Base-by-base conservation (phyloP, 768 basidiomycete genomes). In the Stropharia rugosoannulata region DNA sequence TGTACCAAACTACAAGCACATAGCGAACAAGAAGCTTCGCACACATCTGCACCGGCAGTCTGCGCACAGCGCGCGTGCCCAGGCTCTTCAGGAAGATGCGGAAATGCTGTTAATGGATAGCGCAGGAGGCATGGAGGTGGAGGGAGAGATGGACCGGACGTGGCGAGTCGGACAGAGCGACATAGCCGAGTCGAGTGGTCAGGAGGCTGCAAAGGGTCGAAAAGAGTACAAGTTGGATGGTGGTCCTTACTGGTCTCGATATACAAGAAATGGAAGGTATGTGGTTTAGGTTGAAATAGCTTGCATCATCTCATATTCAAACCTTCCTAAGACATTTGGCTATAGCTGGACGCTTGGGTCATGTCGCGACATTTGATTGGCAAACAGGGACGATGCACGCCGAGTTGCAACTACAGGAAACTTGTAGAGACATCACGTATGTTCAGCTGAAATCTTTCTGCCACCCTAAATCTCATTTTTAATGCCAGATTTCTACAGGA, bases 361-460 rank as follows among this genome's bases (percentile, higher is more conserved):
- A 97, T 73, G 85, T 93, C 15, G 91, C 93, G 2, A 91, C 94
- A 0, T 95, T 98, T 63, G 95, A 98, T 69, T 95, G 92, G 92
- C 86, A 90, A 67, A 85, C 89, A 0, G 94, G 93, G 0, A 83
- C 84, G 32, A 72, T 97, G 25, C 90, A 95, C 65, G 80, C 90
- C 5, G 96, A 98, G 66, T 75, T 98, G 15, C 93, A 96, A 61
- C 73, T 98, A 7, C 84, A 84, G 58, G 96, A 98, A 73, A 93
- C 90, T 19, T 92, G 92, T 64, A 75, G 95, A 61, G 96, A 97
- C 68, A 89, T 99, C 69, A 93, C 91, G 89, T 68, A 65, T 32
- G 40, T 37, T 32, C 43, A 7, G 8, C 19, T 52, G 10, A 35
- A 15, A 37, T 44, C 12, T 25, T 36, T 16, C 27, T 44, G 9